A percentile compares a stretch with the other conserved stretches of the same genome.
Conservation (phyloP, 371 early-diverging fungal species). For the Rhizopus microsporus region DNA sequence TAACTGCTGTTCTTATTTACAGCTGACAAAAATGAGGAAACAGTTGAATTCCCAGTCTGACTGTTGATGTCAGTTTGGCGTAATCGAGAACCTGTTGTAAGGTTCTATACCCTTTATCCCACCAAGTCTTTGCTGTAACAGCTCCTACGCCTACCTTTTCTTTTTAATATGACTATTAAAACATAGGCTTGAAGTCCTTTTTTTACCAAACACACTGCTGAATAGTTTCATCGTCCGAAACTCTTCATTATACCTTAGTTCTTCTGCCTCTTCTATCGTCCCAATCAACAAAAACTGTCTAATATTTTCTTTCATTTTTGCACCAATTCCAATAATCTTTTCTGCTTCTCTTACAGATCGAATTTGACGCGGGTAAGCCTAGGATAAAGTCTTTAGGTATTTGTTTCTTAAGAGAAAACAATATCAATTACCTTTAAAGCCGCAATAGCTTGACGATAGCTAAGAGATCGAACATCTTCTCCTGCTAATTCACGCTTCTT, state of each 20-base stretch:
- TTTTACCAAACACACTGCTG: slow-evolving; percentile 44
- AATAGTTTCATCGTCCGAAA: slow-evolving; percentile 37
- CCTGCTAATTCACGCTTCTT: slow-evolving; percentile 33
- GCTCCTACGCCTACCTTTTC: slow-evolving; percentile 42
- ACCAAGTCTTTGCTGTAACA: slow-evolving; percentile 51
- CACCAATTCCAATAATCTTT: slow-evolving; percentile 53
- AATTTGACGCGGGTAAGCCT: slow-evolving; percentile 53
- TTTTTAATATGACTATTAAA: neutral
- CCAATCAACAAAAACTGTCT: slow-evolving; percentile 39
- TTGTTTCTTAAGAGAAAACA: neutral
- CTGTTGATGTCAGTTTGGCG: slow-evolving; percentile 30
- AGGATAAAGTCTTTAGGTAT: neutral
- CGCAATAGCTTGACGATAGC: slow-evolving; percentile 52
- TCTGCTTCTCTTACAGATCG: slow-evolving; percentile 41
- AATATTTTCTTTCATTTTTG: slow-evolving; percentile 44
- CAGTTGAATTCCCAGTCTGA: slow-evolving; percentile 39
- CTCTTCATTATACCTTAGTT: slow-evolving; percentile 24
- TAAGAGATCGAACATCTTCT: slow-evolving; percentile 43
- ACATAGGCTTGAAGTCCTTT: no score
- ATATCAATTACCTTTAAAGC: slow-evolving; percentile 41
- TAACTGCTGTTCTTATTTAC: slow-evolving; percentile 11
- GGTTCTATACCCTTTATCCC: slow-evolving; percentile 48
- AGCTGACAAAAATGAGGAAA: slow-evolving; percentile 44
- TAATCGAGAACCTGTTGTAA: slow-evolving; percentile 41
- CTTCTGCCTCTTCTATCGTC: slow-evolving; percentile 46